These are phyloP conservation scores for Boletus rufocinnamomeus DNA, from an alignment of 768 basidiomycete genomes.

Conservation along the genomic window DNA sequence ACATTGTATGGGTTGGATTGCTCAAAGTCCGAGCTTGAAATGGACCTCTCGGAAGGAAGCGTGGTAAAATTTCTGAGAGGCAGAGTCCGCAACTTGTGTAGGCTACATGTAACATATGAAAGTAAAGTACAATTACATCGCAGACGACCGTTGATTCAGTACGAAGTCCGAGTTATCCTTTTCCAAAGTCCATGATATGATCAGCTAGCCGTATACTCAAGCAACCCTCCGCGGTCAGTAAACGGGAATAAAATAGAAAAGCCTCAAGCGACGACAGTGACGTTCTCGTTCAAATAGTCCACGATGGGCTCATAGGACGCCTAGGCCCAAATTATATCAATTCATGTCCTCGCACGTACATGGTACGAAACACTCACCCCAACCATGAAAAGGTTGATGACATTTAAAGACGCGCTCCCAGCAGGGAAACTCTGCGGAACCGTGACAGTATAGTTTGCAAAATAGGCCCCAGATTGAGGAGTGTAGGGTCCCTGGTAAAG, in stretches of 20 bases:
- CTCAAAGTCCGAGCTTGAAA: constrained; percentile 1
- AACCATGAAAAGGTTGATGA: constrained; percentile 40
- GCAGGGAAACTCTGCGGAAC: constrained; percentile 29
- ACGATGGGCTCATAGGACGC: constrained; percentile 11
- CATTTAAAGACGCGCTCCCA: constrained; percentile 38
- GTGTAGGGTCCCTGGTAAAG: constrained; percentile 39
- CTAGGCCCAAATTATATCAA: constrained; percentile 14
- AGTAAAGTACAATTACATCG: constrained; percentile 2
- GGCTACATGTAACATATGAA: neutral
- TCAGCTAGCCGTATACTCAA: neutral
- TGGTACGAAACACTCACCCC: constrained; percentile 36
- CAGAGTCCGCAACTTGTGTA: neutral
- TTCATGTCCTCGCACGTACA: neutral
- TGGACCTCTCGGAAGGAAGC: constrained; percentile 10
- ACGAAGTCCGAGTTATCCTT: neutral
- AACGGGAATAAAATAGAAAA: neutral
- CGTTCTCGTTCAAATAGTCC: constrained; percentile 27
- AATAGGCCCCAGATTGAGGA: constrained; percentile 20
- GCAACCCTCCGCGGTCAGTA: neutral
- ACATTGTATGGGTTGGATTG: constrained; percentile 15
- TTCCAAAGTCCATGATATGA: neutral
- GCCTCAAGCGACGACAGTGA: constrained; percentile 13
- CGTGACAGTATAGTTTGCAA: constrained; percentile 36
- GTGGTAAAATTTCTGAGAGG: constrained; percentile 16
- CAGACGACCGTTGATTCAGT: neutral